Evolutionary conservation across 805 yeast genomes (phyloP), one percentile per base, ranked within the genome.

Genomic region (Cyberlindnera maclurae): DNA sequence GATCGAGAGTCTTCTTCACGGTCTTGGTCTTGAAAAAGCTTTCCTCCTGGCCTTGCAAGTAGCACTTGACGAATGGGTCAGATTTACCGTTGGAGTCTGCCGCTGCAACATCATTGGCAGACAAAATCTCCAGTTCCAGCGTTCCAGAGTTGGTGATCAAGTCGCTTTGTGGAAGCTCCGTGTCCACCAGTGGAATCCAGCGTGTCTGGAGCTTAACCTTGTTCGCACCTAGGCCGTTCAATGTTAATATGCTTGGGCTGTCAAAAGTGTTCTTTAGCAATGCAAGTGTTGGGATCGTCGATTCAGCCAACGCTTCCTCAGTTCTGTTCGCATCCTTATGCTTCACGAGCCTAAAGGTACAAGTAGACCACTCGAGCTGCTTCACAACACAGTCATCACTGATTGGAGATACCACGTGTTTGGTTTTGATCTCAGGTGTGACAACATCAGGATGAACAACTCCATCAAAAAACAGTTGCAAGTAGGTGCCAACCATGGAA

Each of bases 31-130:
- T 87, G 68, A 65, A 78, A 43, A 83, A 67, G 26, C 63, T 58
- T 24, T 75, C 75, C 38, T 70, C 70, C 12, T 66, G 68, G 30
- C 80, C 80, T 61, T 89, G 79, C 51, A 86, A 55, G 53, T 70
- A 78, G 45, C 87, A 71, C 52, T 78, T 74, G 43, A 78, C 70
- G 58, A 79, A 90, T 39, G 99, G 99, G 63, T 93, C 99, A 3
- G 96, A 86, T 58, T 83, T 82, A 36, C 97, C 97, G 50, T 81
- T 82, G 24, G 84, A 68, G 62, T 93, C 99, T n/a, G 89, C 94
- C 12, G 96, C 72, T 29, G 82, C 76, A 42, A 93, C 69, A 37
- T 75, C 74, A 12, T 70, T 70, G 3, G 93, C 97, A 35, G 69
- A 67, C 33, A 79, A 47, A 4, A 85, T 68, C 24, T 71, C 75